A percentile compares a stretch with the other conserved stretches of the same genome.
These are phyloP conservation scores for Nephelium lappaceum DNA, from an alignment of 345 rosid species.

Conservation along the genomic window DNA sequence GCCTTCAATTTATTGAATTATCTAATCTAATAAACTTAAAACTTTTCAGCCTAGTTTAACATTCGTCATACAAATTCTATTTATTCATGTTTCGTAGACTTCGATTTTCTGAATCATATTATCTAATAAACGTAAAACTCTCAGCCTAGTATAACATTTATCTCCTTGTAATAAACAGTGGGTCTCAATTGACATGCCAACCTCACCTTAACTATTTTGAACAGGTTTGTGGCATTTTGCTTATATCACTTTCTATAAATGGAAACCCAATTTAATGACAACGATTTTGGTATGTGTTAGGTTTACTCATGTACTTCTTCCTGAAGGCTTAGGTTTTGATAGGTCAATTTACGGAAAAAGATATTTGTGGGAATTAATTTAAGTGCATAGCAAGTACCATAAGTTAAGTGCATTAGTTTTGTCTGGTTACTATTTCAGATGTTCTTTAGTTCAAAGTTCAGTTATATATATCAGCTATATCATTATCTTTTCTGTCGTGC, in stretches of 20 bases:
- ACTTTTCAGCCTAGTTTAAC: neutral
- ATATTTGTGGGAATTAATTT: neutral
- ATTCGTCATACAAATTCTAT: neutral
- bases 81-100: too few relatives aligned
- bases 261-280: neutral
- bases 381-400: neutral
- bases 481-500: neutral
- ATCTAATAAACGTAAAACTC: too few relatives aligned
- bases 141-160: too few relatives aligned
- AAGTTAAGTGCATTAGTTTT: neutral
- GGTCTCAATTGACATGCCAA: neutral
- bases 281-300: neutral
- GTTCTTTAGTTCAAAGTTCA: neutral
- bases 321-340: neutral
- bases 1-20: neutral
- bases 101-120: too few relatives aligned
- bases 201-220: neutral
- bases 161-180: neutral
- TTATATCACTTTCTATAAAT: neutral
- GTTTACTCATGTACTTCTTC: neutral
- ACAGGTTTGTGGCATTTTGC: neutral
- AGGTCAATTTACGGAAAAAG: neutral
- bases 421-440: neutral
- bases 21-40: neutral
- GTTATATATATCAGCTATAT: neutral